A percentile compares a stretch with the other conserved stretches of the same genome.
Evolutionary conservation across 345 rosid species (phyloP).

Genomic region (Gynandropsis gynandra): DNA sequence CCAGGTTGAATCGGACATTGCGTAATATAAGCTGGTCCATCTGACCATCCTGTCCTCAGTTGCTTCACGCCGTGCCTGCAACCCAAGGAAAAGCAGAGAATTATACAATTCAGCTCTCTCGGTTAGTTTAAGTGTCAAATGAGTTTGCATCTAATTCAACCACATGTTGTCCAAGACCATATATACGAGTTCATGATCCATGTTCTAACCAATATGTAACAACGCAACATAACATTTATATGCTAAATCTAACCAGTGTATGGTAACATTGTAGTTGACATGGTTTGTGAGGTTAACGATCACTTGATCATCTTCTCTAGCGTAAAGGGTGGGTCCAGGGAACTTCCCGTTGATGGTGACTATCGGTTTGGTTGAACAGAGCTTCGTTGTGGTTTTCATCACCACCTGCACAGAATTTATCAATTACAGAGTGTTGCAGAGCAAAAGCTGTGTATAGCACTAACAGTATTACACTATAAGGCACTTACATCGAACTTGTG

Average conservation of each 20-base stretch:
- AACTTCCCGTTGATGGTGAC: constrained; percentile 55
- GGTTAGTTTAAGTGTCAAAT: no score
- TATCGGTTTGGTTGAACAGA: constrained; percentile 53
- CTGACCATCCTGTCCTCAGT: constrained; percentile 60
- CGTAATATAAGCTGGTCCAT: constrained; percentile 69
- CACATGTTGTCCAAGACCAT: no score
- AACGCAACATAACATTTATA: no score
- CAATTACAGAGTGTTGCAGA: no score
- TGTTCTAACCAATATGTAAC: no score
- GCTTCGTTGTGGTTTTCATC: constrained; percentile 47
- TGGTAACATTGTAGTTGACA: constrained; percentile 50
- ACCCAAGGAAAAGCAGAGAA: not conserved
- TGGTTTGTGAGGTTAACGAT: constrained; percentile 49
- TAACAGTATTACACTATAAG: no score
- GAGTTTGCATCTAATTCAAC: no score
- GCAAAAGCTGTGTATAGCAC: no score
- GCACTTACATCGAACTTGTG: constrained; percentile 66
- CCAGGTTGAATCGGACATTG: constrained; percentile 66
- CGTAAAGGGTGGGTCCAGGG: constrained; percentile 69
- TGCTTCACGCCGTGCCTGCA: constrained; percentile 76
- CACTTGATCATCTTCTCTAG: constrained; percentile 62
- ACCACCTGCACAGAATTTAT: constrained; percentile 37
- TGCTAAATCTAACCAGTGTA: constrained; percentile 81
- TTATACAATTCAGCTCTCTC: not conserved
- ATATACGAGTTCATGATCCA: no score